A percentile compares a stretch with the other conserved stretches of the same genome.
These are phyloP conservation scores for Chlorella vulgaris DNA, from an alignment of 139 green algal species.

Conservation along the genomic window DNA sequence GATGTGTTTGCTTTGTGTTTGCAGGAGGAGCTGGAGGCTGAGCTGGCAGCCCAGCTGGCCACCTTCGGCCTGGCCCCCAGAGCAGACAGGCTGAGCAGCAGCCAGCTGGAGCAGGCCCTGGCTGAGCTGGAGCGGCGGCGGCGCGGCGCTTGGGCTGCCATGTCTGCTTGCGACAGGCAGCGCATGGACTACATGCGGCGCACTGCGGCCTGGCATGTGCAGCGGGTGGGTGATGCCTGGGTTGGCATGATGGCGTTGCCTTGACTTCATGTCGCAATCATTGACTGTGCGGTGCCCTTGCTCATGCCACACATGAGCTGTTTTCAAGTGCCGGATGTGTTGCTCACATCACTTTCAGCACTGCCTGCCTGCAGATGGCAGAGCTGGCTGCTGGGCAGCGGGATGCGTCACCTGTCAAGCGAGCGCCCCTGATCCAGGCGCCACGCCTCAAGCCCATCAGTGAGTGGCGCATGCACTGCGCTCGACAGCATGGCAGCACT, in stretches of 20 bases:
- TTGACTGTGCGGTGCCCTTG: too few species aligned
- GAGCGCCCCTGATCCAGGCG: neutral
- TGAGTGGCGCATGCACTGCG: neutral
- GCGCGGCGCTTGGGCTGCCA: neutral
- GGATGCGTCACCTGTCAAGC: neutral
- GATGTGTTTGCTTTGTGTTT: neutral
- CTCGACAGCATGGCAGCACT: too few species aligned
- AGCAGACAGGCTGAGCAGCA: slow-evolving; percentile 7
- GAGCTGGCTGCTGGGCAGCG: slow-evolving; percentile 1
- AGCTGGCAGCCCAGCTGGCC: slow-evolving; percentile 29
- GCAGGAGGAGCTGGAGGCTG: slow-evolving; percentile 37
- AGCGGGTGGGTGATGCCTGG: slow-evolving; percentile 11
- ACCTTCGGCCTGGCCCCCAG: slow-evolving; percentile 4
- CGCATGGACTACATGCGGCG: slow-evolving; percentile 35
- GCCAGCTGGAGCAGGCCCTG: slow-evolving; percentile 12
- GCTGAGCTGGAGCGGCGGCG: slow-evolving; percentile 31
- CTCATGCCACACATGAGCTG: too few species aligned
- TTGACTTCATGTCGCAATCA: neutral
- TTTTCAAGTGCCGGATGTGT: too few species aligned
- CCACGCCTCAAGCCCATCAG: slow-evolving; percentile 5
- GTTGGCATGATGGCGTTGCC: neutral
- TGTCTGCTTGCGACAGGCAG: slow-evolving; percentile 6
- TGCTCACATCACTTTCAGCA: neutral
- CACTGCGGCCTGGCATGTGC: slow-evolving; percentile 24
- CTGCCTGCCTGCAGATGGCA: slow-evolving; percentile 16